Evolutionary conservation across 108 stramenopile genomes (phyloP), one percentile per base, ranked within the genome.

Genomic region (Bacterosira constricta): DNA sequence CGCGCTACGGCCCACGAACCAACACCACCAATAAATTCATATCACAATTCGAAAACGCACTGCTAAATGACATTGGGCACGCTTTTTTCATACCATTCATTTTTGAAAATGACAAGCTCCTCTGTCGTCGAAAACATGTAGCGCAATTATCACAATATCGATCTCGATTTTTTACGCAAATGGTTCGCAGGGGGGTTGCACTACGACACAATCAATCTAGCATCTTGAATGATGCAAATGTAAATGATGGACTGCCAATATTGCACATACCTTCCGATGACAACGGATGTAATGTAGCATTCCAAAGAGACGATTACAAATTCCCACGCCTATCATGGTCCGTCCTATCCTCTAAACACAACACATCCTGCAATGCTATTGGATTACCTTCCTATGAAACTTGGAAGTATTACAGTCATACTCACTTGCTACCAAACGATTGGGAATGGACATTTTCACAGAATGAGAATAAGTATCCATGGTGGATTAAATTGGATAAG

Each of bases 381-480:
- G 32, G 34, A 3, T 26, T 63, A 26, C 61, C 61, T 17, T 63
- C 61, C 41, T 63, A 45, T 12, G 61, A 63, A 27, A 63, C 61
- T 1, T 63, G 42, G 42, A 45, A 44, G 6, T 63, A 63, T 20
- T 25, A 45, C 61, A 38, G 23, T 45, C 61, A 41, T 27, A 27
- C 42, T 5, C 42, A 44, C 10, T 15, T 9, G 20, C 41, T 25
- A 4, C 4, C 18, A 3, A 0, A 2, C 25, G 42, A 45, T 42
- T 63, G 61, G 61, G 39, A 44, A 27, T 7, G 10, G 3, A 29
- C 38, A 0, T 63, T 63, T 37, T 31, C 1, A 12, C 15, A 8
- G 7, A 21, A 74, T 29, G 66, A 58, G 6, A 9, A 13, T 7
- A 2, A 18, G 1, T 75, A 68, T 54, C 74, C 74, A 31, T 75